Evolutionary conservation across 2,329 filamentous ascomycete species (phyloP).

Genomic region (Fusarium pseudocircinatum): DNA sequence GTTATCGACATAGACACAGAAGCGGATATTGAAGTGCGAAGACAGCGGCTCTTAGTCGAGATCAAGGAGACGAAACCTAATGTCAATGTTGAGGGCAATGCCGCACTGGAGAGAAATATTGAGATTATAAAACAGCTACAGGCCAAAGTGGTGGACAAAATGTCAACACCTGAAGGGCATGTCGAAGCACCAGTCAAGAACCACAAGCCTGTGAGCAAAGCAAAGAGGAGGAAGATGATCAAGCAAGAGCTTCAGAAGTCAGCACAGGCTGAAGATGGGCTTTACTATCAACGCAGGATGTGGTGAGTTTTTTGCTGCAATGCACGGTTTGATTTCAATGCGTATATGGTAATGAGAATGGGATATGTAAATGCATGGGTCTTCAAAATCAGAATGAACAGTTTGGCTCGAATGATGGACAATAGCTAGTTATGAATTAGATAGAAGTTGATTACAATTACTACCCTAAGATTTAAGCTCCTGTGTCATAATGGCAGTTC

Average conservation of each 20-base stretch:
- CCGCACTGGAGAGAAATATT: constrained; percentile 40
- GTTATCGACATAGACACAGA: constrained; percentile 53
- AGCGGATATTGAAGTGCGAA: constrained; percentile 43
- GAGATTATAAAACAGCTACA: constrained; percentile 47
- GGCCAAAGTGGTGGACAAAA: constrained; percentile 46
- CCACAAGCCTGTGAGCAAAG: constrained; percentile 60
- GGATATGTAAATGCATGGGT: background rate
- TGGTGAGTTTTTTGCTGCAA: constrained; percentile 50
- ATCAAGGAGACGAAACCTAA: constrained; percentile 47
- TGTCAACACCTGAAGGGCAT: constrained; percentile 47
- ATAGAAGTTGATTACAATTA: background rate
- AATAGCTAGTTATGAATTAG: background rate
- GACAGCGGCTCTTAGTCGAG: constrained; percentile 47
- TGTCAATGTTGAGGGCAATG: constrained; percentile 24
- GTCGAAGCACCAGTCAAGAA: constrained; percentile 51
- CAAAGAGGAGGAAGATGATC: constrained; percentile 65
- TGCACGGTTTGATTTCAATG: background rate
- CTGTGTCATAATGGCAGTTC: background rate
- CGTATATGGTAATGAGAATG: constrained; percentile 19
- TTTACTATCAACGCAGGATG: constrained; percentile 65
- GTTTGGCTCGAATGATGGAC: background rate
- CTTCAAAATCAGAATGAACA: constrained; percentile 3
- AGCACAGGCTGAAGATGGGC: constrained; percentile 56
- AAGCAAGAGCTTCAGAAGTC: constrained; percentile 65
- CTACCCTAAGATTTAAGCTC: background rate